Base-by-base conservation (phyloP, 768 basidiomycete genomes). In the Tricholoma saponaceum region DNA sequence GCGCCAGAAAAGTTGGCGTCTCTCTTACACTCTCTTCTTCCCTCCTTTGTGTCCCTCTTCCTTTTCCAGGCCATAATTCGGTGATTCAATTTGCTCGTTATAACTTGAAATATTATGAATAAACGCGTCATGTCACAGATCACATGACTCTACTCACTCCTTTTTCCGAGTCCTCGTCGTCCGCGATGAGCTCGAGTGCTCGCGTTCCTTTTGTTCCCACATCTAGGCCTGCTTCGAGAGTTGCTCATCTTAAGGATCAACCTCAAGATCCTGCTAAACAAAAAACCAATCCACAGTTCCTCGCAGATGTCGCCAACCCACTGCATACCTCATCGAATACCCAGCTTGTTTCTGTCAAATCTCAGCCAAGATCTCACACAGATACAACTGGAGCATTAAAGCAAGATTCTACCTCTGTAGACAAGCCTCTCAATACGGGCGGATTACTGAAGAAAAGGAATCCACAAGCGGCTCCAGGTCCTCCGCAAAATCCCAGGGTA, bases 151-250 rank as follows among this genome's bases (percentile, higher is more conserved):
- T 23, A 3, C 4, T 46, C 22, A 14, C 25, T 46, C 26, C n/a
- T 47, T 13, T 37, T 46, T 13, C 50, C 10, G 63, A 62, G 2
- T 18, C 41, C 14, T 41, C 39, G 18, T 43, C 18, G 41, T 46
- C 14, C n/a, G 25, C 47, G 26, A 50, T 50, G 47, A 50, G 47
- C 47, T 50, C 47, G 62, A 67, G 65, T 37, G 60, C 62, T 28
- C 63, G 67, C 14, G 60, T 57, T 8, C 62, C 67, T 14, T 66
- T 67, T 20, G 39, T 67, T 33, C 60, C 62, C 14, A 25, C 55
- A 1, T 14, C 55, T 20, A 53, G 60, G 25, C 64, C 59, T n/a
- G 61, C 52, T 7, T 57, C 62, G 7, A 51, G 54, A 20, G 49
- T 55, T 13, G 44, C 59, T 22, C 50, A 60, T 26, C 47, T 53